A percentile compares a stretch with the other conserved stretches of the same genome.
Conservation (phyloP, 805 yeast species). For the Wickerhamomyces bisporus region DNA sequence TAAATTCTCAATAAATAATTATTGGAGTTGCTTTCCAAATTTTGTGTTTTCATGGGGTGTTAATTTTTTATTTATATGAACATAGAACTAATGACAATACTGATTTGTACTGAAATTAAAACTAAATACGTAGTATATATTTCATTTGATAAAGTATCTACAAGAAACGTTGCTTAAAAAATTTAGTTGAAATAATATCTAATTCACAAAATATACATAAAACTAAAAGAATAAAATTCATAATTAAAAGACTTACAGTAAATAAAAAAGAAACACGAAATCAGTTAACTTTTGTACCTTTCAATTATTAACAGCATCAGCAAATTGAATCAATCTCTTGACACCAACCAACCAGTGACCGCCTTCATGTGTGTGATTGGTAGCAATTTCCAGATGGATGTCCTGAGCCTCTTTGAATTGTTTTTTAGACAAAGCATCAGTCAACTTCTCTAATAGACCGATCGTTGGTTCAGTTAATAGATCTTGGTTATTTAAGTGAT, state of each 20-base stretch:
- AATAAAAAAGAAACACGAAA: too few relatives aligned
- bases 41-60: too few relatives aligned
- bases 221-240: too few relatives aligned
- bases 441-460: conserved; percentile 45
- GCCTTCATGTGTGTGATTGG: conserved; percentile 62
- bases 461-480: conserved; percentile 54
- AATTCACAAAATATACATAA: too few relatives aligned
- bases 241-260: too few relatives aligned
- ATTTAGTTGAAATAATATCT: too few relatives aligned
- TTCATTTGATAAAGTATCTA: too few relatives aligned
- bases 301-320: conserved; percentile 29
- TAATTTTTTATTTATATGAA: neutral
- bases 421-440: conserved; percentile 42
- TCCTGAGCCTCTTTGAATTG: conserved; percentile 58
- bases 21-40: too few relatives aligned
- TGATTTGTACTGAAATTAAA: too few relatives aligned
- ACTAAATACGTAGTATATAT: too few relatives aligned
- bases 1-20: too few relatives aligned
- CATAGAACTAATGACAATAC: neutral
- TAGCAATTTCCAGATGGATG: conserved; percentile 52
- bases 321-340: conserved; percentile 78
- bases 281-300: neutral
- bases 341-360: conserved; percentile 95
- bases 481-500: conserved; percentile 71
- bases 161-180: too few relatives aligned